Evolutionary conservation across 2,329 filamentous ascomycete genomes (phyloP).

Genomic region (Ambrosiella cleistominuta): DNA sequence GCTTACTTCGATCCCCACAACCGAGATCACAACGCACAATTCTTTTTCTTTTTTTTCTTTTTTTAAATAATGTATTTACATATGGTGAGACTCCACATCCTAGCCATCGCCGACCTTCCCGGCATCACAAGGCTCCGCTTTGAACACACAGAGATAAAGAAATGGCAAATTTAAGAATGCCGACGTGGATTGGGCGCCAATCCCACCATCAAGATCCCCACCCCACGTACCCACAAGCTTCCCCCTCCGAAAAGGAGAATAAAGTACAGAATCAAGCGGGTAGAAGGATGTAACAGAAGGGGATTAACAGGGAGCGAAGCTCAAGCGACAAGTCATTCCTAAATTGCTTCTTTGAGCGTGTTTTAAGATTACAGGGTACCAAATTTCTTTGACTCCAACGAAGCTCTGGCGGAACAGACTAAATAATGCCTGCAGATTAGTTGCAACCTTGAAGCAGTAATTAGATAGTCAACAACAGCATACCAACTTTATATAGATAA

Average conservation of each 20-base stretch:
- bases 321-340: neutral
- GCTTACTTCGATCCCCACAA: constrained; percentile 4
- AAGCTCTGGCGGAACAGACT: neutral
- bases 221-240: neutral
- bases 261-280: neutral
- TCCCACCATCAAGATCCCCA: neutral
- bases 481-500: too few species aligned
- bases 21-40: constrained; percentile 2
- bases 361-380: neutral
- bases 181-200: neutral
- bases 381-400: neutral
- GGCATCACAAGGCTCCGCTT: neutral
- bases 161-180: neutral
- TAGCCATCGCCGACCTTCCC: neutral
- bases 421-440: neutral
- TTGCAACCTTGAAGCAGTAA: neutral
- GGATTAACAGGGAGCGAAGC: neutral
- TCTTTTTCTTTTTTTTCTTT: neutral
- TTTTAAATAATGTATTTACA: neutral
- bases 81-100: neutral
- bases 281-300: neutral
- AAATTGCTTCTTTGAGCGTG: neutral
- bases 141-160: neutral
- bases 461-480: too few species aligned
- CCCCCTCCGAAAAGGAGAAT: neutral